A percentile compares a stretch with the other conserved stretches of the same genome.
These are phyloP conservation scores for Didymella pinodella DNA, from an alignment of 2,329 filamentous ascomycete genomes.

Conservation along the genomic window DNA sequence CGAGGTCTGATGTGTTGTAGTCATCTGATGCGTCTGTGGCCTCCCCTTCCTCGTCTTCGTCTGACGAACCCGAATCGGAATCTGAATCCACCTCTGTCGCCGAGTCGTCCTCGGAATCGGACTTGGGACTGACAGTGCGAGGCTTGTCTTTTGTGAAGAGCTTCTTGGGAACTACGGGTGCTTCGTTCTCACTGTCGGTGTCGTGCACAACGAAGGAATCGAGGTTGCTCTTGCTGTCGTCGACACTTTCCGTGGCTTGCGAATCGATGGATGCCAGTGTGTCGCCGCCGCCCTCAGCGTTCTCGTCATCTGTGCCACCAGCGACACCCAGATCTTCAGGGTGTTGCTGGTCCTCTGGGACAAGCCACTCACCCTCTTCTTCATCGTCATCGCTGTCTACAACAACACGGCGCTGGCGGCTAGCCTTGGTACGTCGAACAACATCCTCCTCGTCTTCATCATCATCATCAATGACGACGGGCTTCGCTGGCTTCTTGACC, in stretches of 20 bases:
- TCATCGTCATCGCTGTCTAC: conserved; percentile 72
- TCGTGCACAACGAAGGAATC: conserved; percentile 50
- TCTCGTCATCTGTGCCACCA: conserved; percentile 85
- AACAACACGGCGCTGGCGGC: conserved; percentile 56
- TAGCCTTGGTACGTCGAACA: conserved; percentile 24
- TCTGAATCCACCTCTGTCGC: conserved; percentile 53
- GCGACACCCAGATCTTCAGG: conserved; percentile 73
- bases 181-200: conserved; percentile 52
- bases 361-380: conserved; percentile 81
- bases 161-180: conserved; percentile 38
- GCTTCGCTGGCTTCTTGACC: conserved; percentile 56
- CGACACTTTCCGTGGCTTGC: conserved; percentile 67
- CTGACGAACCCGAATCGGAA: conserved; percentile 51
- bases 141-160: conserved; percentile 47
- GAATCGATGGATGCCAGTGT: conserved; percentile 78
- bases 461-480: conserved; percentile 36
- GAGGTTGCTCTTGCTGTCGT: conserved; percentile 50
- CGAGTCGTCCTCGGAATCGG: conserved; percentile 51
- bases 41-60: conserved; percentile 54
- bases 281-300: conserved; percentile 86
- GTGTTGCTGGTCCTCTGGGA: conserved; percentile 71
- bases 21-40: conserved; percentile 52
- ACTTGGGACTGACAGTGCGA: conserved; percentile 64
- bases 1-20: conserved; percentile 57
- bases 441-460: conserved; percentile 37